These are phyloP conservation scores for Pseudonectria foliicola DNA, from an alignment of 2,329 filamentous ascomycete genomes.

Conservation along the genomic window DNA sequence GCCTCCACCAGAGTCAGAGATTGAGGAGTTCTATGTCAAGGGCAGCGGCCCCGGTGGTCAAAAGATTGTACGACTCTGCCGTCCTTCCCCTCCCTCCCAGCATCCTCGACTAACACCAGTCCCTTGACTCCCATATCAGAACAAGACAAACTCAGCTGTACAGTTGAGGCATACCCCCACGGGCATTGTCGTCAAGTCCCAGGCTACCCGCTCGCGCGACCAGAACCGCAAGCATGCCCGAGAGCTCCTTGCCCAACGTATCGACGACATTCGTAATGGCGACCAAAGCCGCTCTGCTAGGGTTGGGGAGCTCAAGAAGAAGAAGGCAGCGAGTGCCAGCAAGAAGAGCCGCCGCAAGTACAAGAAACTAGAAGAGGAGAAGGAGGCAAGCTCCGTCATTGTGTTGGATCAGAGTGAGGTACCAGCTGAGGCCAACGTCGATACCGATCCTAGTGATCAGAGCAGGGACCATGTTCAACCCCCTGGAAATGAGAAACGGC, in stretches of 20 bases:
- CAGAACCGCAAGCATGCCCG: slow-evolving; percentile 86
- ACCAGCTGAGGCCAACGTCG: not conserved
- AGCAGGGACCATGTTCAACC: not conserved
- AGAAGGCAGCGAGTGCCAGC: slow-evolving; percentile 64
- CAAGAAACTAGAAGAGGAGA: slow-evolving; percentile 48
- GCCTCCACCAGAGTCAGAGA: slow-evolving; percentile 66
- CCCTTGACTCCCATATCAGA: slow-evolving; percentile 40
- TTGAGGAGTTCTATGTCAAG: slow-evolving; percentile 81
- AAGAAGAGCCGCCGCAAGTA: slow-evolving; percentile 86
- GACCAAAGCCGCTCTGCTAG: slow-evolving; percentile 58
- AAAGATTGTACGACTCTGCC: slow-evolving; percentile 62
- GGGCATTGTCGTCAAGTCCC: slow-evolving; percentile 87
- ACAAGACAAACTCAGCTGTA: slow-evolving; percentile 94
- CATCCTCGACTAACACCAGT: slow-evolving; percentile 2
- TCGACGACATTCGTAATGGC: slow-evolving; percentile 69
- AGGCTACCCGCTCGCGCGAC: slow-evolving; percentile 77
- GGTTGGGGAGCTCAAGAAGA: slow-evolving; percentile 55
- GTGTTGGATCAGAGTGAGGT: not conserved
- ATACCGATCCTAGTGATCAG: not conserved
- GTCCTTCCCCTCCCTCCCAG: not conserved
- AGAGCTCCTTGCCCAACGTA: slow-evolving; percentile 63
- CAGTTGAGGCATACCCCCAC: slow-evolving; percentile 87
- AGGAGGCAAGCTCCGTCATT: slow-evolving; percentile 17
- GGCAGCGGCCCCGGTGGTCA: slow-evolving; percentile 90
- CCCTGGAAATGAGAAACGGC: slow-evolving; percentile 2